These are phyloP conservation scores for Alnus glutinosa DNA, from an alignment of 306 rosid species.

Conservation along the genomic window DNA sequence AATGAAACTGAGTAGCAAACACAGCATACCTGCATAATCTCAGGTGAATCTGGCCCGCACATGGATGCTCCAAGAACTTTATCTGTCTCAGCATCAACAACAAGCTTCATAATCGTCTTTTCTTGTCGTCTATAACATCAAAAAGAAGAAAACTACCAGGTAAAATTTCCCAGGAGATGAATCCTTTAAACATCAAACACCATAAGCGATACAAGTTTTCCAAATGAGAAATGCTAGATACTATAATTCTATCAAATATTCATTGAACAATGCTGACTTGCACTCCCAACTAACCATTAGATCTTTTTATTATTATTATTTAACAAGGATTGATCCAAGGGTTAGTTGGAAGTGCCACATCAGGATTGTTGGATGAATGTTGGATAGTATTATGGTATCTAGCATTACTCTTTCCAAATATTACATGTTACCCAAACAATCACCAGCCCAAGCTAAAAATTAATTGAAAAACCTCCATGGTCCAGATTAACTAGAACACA, in stretches of 20 bases:
- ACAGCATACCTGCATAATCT: constrained; percentile 78
- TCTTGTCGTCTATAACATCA: constrained; percentile 77
- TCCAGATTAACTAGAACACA: not conserved
- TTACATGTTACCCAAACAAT: not conserved
- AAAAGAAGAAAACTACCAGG: constrained; percentile 14
- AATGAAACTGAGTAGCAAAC: constrained; percentile 5
- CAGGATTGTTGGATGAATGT: too few relatives aligned
- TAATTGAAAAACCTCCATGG: not conserved
- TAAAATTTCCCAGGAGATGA: not conserved
- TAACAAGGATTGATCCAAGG: too few relatives aligned
- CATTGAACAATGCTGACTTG: too few relatives aligned
- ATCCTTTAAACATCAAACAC: constrained; percentile 8
- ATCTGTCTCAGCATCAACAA: constrained; percentile 88
- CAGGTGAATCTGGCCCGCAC: constrained; percentile 97
- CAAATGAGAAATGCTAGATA: not conserved
- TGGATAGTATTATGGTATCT: too few relatives aligned
- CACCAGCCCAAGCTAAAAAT: constrained; percentile 5
- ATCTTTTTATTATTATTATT: too few relatives aligned
- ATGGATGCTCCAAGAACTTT: constrained; percentile 89
- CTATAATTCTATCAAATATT: too few relatives aligned
- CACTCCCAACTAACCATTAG: too few relatives aligned
- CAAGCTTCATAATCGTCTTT: constrained; percentile 86
- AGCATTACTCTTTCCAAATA: not conserved
- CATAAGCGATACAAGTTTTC: not conserved
- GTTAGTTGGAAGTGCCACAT: too few relatives aligned